Percentiles rank a stretch among this genome's conserved stretches.
phyloP scores from a whole-genome alignment of 73 alveolate species.

The Blepharisma japonicum region DNA sequence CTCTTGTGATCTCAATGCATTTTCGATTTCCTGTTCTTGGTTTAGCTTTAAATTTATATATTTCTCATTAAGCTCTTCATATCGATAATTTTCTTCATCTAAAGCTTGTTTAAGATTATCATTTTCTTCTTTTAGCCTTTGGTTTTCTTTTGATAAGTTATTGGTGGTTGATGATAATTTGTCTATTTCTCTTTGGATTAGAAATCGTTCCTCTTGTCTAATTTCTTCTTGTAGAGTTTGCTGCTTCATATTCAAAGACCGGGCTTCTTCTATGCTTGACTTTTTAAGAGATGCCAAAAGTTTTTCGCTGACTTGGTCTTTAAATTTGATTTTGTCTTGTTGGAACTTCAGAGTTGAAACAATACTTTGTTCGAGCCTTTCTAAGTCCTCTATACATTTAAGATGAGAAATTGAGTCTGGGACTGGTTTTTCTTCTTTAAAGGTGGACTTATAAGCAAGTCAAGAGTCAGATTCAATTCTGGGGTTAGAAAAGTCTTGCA shows the following conservation, averaged over 20 bases:
- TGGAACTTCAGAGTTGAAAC: neutral
- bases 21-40: neutral
- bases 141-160: neutral
- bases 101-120: neutral
- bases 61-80: neutral
- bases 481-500: neutral
- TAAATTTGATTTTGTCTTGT: neutral
- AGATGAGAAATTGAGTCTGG: conserved; percentile 13
- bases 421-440: neutral
- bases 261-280: neutral
- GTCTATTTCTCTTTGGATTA: neutral
- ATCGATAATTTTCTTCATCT: neutral
- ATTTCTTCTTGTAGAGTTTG: neutral
- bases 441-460: neutral
- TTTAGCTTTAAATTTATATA: neutral
- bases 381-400: neutral
- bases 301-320: neutral
- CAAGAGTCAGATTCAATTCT: neutral
- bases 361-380: neutral
- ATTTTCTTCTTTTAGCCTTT: neutral
- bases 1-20: neutral
- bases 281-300: neutral
- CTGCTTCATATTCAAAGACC: too few species aligned
- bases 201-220: neutral
- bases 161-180: neutral